Base-by-base conservation (phyloP, 352 stramenopile genomes). In the Pythium utonaiense region DNA sequence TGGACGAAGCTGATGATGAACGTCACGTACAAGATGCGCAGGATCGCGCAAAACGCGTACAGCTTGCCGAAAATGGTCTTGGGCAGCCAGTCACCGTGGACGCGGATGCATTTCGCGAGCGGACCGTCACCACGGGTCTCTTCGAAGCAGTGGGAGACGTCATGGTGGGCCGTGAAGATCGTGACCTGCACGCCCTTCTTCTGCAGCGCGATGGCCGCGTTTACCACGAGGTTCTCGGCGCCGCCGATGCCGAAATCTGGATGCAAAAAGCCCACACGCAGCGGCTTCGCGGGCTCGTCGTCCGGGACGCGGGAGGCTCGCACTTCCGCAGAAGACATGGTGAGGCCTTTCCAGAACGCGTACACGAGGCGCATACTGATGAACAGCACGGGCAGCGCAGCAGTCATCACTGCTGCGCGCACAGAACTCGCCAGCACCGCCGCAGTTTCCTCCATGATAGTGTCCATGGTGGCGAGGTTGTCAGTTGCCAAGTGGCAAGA, bases 181-280 rank as follows among this genome's bases (percentile, higher is more conserved):
- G 78, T 80, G 6, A 99, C 90, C 22, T 83, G 64, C 47, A 86
- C 80, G 28, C 83, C 83, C 12, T 87, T 83, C 17, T 88, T 75
- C 64, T 97, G 83, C 42, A 97, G 75, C 31, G 83, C 91, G 19
- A 97, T 67, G 14, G 91, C 93, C 6, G 88, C 86, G 67, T 96
- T 96, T 36, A 98, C 90, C 17, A 98, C 81, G 41, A 98, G 84
- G 69, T 95, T 92, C 66, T 99, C 96, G 6, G 96, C 96, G 40
- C 96, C 96, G 54, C 97, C 97, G 55, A 99, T 98, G 41, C 97
- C 97, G 27, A 99, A 96, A 74, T 99, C 97, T 12, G 98, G 93
- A 74, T 99, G 97, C 50, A 99, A 61, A 66, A 99, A 99, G n/a
- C 93, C 86, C 34, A 99, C 79, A 19, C 74, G 82, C 42, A 89